These are phyloP conservation scores for Przewalskia tangutica DNA, from an alignment of 257 asterid genomes.

Conservation along the genomic window DNA sequence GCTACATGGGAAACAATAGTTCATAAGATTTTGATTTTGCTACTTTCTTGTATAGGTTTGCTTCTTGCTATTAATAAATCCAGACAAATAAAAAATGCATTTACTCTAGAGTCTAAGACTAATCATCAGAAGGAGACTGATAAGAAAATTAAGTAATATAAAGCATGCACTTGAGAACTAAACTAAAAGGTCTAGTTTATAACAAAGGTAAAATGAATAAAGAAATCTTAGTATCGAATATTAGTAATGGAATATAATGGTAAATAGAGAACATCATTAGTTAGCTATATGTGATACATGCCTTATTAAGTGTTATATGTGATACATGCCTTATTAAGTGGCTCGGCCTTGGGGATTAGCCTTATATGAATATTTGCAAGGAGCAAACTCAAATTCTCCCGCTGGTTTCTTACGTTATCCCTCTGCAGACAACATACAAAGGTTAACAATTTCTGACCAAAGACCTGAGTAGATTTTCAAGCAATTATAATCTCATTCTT, in stretches of 20 bases:
- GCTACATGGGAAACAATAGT: conserved; percentile 33
- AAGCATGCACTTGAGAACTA: not conserved
- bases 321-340: conserved; percentile 56
- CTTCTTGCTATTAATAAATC: conserved; percentile 14
- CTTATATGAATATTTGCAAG: conserved; percentile 86
- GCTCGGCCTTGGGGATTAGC: conserved; percentile 87
- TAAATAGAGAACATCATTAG: not conserved
- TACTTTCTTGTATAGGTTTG: not conserved
- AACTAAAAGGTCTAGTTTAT: not conserved
- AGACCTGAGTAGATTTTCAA: conserved; percentile 4
- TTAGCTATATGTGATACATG: conserved; percentile 23
- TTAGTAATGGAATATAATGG: conserved; percentile 1
- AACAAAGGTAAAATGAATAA: not conserved
- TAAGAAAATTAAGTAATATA: not conserved
- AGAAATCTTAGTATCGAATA: not conserved
- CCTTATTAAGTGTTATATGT: no score
- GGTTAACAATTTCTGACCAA: conserved; percentile 2
- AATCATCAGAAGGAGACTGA: not conserved
- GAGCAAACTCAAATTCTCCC: conserved; percentile 83
- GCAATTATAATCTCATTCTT: conserved; percentile 8
- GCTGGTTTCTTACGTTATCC: conserved; percentile 90
- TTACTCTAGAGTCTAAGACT: not conserved
- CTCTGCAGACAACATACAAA: conserved; percentile 40
- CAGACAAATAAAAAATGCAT: conserved; percentile 1
- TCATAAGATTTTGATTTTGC: not conserved